Base-by-base conservation (phyloP, 2,329 filamentous ascomycete species). In the Gnomoniopsis sp. region DNA sequence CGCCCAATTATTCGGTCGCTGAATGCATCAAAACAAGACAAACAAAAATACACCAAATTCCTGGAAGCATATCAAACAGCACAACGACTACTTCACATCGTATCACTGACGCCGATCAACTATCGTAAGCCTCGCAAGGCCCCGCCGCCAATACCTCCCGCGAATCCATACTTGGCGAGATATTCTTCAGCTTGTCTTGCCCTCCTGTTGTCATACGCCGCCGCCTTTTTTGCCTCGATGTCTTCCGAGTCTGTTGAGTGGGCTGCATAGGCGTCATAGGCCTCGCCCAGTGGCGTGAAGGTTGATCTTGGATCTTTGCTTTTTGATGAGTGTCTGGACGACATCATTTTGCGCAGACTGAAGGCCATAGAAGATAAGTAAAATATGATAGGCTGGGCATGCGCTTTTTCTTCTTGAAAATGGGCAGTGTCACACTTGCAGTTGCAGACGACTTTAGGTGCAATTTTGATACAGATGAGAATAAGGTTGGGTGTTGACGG, bases 101-200 rank as follows among this genome's bases (percentile, higher is more conserved):
- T 30, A 12, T 41, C 38, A 15, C 15, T 38, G n/a, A 41, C 38
- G 12, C 38, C 12, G 4, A 6, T n/a, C 38, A 6, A 15, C 14
- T n/a, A 41, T 41, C 12, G 4, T 41, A 41, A 6, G 38, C 38
- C 38, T 3, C 12, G 14, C 38, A 41, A 15, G 14, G 38, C 38
- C 4, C 26, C 38, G 14, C 6, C 12, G 38, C 38, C n/a, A 3
- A 30, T 14, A 55, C 59, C 57, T 30, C 57, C 26, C 8, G 26
- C 59, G 23, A 53, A 53, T 36, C 59, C 59, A 12, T 61, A 48
- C 22, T 59, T 59, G 38, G 30, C 44, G 3, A 61, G 36, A 17
- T 49, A 59, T 6, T 53, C 59, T 6, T 61, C 57, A 7, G 59
- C 59, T 12, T 59, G 48, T 34, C 19, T 52, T 46, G 46, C 49